Percentiles rank a stretch among this genome's conserved stretches.
phyloP scores from a whole-genome alignment of 306 rosid species.

The Lathyrus aphaca region DNA sequence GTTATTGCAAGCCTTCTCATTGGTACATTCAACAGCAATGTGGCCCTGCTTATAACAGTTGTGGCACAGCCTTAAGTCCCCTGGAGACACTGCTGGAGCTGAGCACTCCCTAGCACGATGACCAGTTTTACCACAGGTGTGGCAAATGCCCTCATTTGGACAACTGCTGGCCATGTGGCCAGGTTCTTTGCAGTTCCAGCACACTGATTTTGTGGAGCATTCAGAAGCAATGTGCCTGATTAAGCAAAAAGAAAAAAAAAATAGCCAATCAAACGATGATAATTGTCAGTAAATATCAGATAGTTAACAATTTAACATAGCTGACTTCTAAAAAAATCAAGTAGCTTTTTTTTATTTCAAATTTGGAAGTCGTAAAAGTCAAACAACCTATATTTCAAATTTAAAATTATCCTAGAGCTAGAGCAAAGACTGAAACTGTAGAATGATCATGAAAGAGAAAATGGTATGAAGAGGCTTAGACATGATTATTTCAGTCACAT shows the following conservation, averaged over 20 bases:
- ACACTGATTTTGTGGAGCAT: slow-evolving; percentile 88
- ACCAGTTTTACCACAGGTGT: slow-evolving; percentile 95
- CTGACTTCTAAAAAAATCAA: not conserved
- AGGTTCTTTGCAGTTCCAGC: slow-evolving; percentile 98
- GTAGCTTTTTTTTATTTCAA: not conserved
- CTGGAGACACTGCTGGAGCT: slow-evolving; percentile 81
- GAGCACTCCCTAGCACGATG: slow-evolving; percentile 96
- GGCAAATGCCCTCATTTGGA: slow-evolving; percentile 96
- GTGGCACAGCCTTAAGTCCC: slow-evolving; percentile 93
- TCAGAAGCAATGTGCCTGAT: slow-evolving; percentile 94
- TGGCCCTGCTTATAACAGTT: slow-evolving; percentile 99
- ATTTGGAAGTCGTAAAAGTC: slow-evolving; percentile 12
- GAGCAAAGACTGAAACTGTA: not conserved
- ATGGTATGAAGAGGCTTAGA: not conserved
- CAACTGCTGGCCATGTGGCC: slow-evolving; percentile 97
- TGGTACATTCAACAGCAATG: slow-evolving; percentile 94
- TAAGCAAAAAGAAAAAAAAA: slow-evolving; percentile 26
- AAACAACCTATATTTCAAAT: slow-evolving; percentile 11
- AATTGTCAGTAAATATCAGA: slow-evolving; percentile 4
- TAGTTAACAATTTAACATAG: slow-evolving; percentile 18
- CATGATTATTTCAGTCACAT: not conserved
- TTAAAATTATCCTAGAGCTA: slow-evolving; percentile 17
- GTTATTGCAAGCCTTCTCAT: slow-evolving; percentile 98
- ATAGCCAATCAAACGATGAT: not conserved
- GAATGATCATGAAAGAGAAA: not conserved